Evolutionary conservation across 805 yeast genomes (phyloP), one percentile per base, ranked within the genome.

Genomic region (Helenozyma baotianmanensis): DNA sequence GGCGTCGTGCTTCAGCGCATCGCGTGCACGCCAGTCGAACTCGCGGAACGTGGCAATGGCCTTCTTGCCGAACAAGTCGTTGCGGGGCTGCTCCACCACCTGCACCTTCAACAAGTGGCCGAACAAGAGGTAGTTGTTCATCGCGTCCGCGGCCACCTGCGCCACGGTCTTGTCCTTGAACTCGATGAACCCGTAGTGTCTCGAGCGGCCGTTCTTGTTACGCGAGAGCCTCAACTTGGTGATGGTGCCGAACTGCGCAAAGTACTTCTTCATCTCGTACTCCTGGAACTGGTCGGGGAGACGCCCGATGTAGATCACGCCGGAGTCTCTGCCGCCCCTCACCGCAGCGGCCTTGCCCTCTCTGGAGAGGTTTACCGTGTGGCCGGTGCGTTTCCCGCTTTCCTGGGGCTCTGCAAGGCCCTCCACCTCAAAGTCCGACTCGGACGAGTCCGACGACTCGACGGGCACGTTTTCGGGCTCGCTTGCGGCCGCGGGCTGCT

Each of bases 251-350:
- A 92, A 92, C 64, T 92, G 98, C 29, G 75, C 62, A 56, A 92
- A 90, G 62, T 92, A 92, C 51, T 77, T 75, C 41, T 73, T 73
- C 69, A 82, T 67, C 56, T 84, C 90, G 24, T 62, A 69, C 61
- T 92, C 97, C 50, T 87, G 80, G 65, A 92, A 87, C 25, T 95
- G 96, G 48, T 82, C 80, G 28, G 98, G 98, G 43, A 92, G 72
- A 54, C 97, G 78, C 34, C 97, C 96, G 22, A 92, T 74, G 58
- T 89, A 92, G 34, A 92, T 65, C 33, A 87, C 86, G 23, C 90
- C 88, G 29, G 76, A 69, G 21, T 35, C 23, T 23, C 53, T 58
- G 27, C 47, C 15, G 10, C 14, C 23, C 24, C 18, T 40, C 27
- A 51, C 44, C 14, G 39, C 30, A 13, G 66, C 64, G 6, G 50